Percentiles rank a stretch among this genome's conserved stretches.
These are phyloP conservation scores for Floccularia luteovirens DNA, from an alignment of 768 basidiomycete genomes.

Conservation along the genomic window DNA sequence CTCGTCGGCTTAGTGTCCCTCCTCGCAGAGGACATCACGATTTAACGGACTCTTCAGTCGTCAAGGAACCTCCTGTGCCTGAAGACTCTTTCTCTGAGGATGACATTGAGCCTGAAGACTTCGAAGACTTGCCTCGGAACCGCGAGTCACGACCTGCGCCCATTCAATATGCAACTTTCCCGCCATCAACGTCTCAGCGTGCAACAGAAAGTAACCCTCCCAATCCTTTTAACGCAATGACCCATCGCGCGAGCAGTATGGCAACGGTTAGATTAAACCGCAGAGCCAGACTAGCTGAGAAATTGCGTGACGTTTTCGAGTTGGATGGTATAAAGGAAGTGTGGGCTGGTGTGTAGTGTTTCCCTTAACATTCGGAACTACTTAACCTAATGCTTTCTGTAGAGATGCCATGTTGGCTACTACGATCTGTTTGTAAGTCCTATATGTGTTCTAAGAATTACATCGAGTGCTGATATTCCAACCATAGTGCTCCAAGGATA, in stretches of 20 bases:
- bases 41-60: constrained; percentile 12
- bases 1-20: constrained; percentile 34
- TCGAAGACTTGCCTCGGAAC: constrained; percentile 47
- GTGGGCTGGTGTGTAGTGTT: constrained; percentile 51
- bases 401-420: constrained; percentile 94
- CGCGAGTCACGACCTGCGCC: constrained; percentile 9
- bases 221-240: constrained; percentile 15
- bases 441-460: no score
- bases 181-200: neutral
- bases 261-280: constrained; percentile 65
- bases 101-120: constrained; percentile 46
- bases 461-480: no score
- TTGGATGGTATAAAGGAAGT: constrained; percentile 80
- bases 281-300: constrained; percentile 73
- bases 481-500: constrained; percentile 86
- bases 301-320: constrained; percentile 84
- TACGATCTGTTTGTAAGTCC: constrained; percentile 83
- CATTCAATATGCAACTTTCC: constrained; percentile 7
- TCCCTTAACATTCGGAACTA: neutral
- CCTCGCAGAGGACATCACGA: constrained; percentile 10
- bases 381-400: constrained; percentile 7
- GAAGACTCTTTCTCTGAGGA: constrained; percentile 36
- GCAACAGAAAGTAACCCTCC: constrained; percentile 3
- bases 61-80: constrained; percentile 24
- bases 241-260: constrained; percentile 54